phyloP scores from a whole-genome alignment of 352 stramenopile species.

The Globisporangium polare region DNA sequence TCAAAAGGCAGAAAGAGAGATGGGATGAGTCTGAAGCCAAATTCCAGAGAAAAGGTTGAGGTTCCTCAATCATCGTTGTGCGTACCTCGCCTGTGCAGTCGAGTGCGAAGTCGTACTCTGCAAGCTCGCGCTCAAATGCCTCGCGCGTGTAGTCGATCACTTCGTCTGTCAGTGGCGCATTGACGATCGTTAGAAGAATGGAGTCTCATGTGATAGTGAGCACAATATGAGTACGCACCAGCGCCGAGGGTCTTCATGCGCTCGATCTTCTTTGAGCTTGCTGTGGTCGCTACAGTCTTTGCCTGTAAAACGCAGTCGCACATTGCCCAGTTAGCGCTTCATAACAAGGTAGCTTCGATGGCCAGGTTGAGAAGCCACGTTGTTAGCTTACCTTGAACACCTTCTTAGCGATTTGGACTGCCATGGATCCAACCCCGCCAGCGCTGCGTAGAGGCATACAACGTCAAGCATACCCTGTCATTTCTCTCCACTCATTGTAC shows the following conservation, averaged over 20 bases:
- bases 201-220: neutral
- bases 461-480: neutral
- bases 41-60: neutral
- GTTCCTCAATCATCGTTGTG: neutral
- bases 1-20: neutral
- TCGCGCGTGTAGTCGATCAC: constrained; percentile 70
- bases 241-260: constrained; percentile 61
- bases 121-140: constrained; percentile 58
- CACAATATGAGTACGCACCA: constrained; percentile 14
- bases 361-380: neutral
- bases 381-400: constrained; percentile 56
- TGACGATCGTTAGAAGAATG: too few relatives aligned
- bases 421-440: constrained; percentile 64
- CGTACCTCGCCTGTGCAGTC: constrained; percentile 73
- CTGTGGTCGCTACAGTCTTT: constrained; percentile 65
- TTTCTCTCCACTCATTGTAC: too few relatives aligned
- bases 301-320: constrained; percentile 24
- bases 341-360: neutral
- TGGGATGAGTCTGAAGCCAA: neutral
- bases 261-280: constrained; percentile 59
- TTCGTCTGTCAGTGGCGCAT: constrained; percentile 29
- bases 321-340: neutral
- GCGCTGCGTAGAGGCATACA: constrained; percentile 22
- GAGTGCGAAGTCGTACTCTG: constrained; percentile 73
- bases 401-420: constrained; percentile 70